A percentile compares a stretch with the other conserved stretches of the same genome.
phyloP scores from a whole-genome alignment of 192 early-diverging fungal species.

The Coemansia sp. region DNA sequence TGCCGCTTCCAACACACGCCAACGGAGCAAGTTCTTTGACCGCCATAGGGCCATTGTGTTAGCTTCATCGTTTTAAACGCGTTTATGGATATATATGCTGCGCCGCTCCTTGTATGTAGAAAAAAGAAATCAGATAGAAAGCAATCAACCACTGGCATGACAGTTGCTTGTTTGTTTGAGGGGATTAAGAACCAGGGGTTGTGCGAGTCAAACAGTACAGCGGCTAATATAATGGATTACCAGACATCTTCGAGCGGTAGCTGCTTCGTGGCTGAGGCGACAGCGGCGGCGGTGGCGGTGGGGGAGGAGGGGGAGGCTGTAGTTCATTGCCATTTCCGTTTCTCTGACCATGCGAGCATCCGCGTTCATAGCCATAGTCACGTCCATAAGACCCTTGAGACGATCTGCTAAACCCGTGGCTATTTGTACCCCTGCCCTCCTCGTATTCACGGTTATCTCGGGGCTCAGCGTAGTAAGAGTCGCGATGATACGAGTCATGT shows the following conservation, averaged over 20 bases:
- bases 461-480: constrained; percentile 7
- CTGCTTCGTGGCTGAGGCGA: not conserved
- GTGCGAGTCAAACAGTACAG: not conserved
- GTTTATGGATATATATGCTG: not conserved
- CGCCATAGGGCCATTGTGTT: constrained; percentile 19
- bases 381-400: constrained; percentile 8
- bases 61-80: constrained; percentile 15
- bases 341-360: constrained; percentile 7
- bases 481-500: constrained; percentile 11
- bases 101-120: not conserved
- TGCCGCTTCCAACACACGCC: constrained; percentile 1
- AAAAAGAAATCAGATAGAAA: constrained; percentile 4
- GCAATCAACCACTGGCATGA: not conserved
- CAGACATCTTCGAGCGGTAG: not conserved
- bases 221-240: not conserved
- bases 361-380: constrained; percentile 7
- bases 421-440: constrained; percentile 1
- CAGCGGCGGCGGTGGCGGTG: not conserved
- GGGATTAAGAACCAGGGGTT: not conserved
- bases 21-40: constrained; percentile 41
- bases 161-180: not conserved
- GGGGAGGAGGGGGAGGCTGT: not conserved
- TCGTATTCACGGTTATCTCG: constrained; percentile 11
- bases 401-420: constrained; percentile 12
- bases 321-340: not conserved